Conservation (phyloP, 768 basidiomycete genomes). For the Calocera viscosa region DNA sequence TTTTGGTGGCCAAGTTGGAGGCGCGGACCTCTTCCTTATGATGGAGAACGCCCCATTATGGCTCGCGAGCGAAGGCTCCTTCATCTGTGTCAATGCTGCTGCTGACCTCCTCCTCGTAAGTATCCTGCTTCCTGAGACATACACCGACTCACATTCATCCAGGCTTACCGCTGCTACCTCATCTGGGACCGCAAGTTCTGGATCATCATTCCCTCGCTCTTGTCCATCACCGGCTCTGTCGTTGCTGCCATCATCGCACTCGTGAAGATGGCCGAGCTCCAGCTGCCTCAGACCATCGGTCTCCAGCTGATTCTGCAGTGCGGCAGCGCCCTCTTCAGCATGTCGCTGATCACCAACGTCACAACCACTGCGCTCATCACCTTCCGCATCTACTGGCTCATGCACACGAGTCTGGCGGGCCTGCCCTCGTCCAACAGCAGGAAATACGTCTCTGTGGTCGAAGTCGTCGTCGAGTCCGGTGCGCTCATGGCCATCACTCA, state of each 20-base stretch:
- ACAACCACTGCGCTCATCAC: slow-evolving; percentile 5
- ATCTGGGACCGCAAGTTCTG: slow-evolving; percentile 6
- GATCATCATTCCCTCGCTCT: not conserved
- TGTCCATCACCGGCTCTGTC: slow-evolving; percentile 3
- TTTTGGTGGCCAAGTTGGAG: not conserved
- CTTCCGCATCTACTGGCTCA: slow-evolving; percentile 4
- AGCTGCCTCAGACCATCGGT: not conserved
- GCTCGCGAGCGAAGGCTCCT: slow-evolving; percentile 5
- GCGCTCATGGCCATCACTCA: slow-evolving; percentile 7
- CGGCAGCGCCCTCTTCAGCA: slow-evolving; percentile 7
- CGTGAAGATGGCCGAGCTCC: slow-evolving; percentile 1
- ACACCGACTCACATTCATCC: not conserved
- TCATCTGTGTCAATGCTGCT: slow-evolving; percentile 1
- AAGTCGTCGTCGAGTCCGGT: slow-evolving; percentile 6
- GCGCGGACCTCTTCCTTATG: not conserved
- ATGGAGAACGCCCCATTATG: slow-evolving; percentile 8
- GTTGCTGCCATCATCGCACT: slow-evolving; percentile 4
- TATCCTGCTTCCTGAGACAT: too few relatives aligned
- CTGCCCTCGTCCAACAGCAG: not conserved
- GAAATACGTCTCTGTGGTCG: slow-evolving; percentile 8
- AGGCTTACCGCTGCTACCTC: slow-evolving; percentile 7
- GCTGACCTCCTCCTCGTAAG: slow-evolving; percentile 6
- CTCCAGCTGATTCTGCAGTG: slow-evolving; percentile 1
- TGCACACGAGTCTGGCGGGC: not conserved
- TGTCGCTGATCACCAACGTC: slow-evolving; percentile 5